Percentiles rank a stretch among this genome's conserved stretches.
Evolutionary conservation across 2,329 filamentous ascomycete genomes (phyloP).

Genomic region (Aspergillus puulaauensis): DNA sequence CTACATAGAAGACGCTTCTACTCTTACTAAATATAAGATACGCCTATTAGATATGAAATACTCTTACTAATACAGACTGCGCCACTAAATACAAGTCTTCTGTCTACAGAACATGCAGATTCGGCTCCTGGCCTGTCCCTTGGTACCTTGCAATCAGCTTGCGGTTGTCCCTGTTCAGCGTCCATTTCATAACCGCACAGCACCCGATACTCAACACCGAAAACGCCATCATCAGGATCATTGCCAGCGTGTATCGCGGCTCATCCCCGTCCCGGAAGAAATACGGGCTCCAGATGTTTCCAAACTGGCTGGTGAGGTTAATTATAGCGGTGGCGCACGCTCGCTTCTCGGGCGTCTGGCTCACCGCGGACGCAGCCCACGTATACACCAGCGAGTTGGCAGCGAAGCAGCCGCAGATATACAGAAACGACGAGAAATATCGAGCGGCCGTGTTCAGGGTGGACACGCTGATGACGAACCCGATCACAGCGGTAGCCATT

Average conservation of each 20-base stretch:
- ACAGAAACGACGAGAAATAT: conserved; percentile 33
- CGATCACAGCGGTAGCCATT: conserved; percentile 12
- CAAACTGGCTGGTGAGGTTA: conserved; percentile 39
- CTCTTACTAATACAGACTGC: too few species aligned
- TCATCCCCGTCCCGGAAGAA: conserved; percentile 27
- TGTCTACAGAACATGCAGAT: background rate
- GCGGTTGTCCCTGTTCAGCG: background rate
- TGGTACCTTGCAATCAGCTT: background rate
- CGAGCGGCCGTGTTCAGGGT: background rate
- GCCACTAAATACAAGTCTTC: too few species aligned
- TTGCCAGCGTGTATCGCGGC: conserved; percentile 31
- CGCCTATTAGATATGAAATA: too few species aligned
- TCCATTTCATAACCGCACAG: background rate
- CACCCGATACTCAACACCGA: background rate
- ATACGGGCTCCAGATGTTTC: conserved; percentile 44
- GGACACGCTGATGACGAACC: conserved; percentile 14
- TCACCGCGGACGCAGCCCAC: conserved; percentile 36
- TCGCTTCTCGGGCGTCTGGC: conserved; percentile 41
- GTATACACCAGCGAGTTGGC: conserved; percentile 38
- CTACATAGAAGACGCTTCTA: too few species aligned
- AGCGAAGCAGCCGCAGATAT: conserved; percentile 32
- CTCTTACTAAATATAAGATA: too few species aligned
- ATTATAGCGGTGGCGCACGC: conserved; percentile 37
- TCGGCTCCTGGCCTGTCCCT: background rate
- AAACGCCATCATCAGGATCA: conserved; percentile 14